Evolutionary conservation across 2,329 filamentous ascomycete species (phyloP).

Genomic region (Westerdykella aurantiaca): DNA sequence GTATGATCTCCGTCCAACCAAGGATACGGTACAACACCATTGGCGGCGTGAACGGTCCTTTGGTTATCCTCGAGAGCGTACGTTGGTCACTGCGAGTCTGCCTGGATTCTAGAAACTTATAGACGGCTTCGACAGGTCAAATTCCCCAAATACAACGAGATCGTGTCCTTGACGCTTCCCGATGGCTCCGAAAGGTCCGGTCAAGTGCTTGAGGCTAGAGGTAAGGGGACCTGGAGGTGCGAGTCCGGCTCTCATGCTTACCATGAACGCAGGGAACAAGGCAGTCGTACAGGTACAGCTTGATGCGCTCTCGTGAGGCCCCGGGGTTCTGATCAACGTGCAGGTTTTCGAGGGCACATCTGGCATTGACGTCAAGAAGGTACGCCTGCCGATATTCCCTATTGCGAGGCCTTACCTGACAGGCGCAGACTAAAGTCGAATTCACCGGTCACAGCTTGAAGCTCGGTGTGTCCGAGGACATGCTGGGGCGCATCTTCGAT

Average conservation of each 20-base stretch:
- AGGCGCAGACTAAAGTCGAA: slow-evolving; percentile 79
- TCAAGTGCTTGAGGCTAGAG: slow-evolving; percentile 95
- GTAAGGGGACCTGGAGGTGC: slow-evolving; percentile 46
- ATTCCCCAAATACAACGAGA: slow-evolving; percentile 96
- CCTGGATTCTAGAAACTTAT: slow-evolving; percentile 16
- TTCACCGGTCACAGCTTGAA: slow-evolving; percentile 97
- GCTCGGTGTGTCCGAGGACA: slow-evolving; percentile 98
- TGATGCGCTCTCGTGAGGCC: neutral
- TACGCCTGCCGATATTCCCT: slow-evolving; percentile 15
- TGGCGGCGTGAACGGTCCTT: slow-evolving; percentile 92
- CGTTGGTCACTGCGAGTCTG: slow-evolving; percentile 29
- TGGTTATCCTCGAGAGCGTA: slow-evolving; percentile 97
- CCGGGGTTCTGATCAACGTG: slow-evolving; percentile 19
- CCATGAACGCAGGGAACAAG: slow-evolving; percentile 62
- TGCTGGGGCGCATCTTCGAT: slow-evolving; percentile 98
- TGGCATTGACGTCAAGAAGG: slow-evolving; percentile 98
- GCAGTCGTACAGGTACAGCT: slow-evolving; percentile 81
- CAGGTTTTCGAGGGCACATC: slow-evolving; percentile 96
- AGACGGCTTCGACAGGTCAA: slow-evolving; percentile 63
- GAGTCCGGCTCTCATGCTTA: slow-evolving; percentile 12
- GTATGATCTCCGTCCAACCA: slow-evolving; percentile 57
- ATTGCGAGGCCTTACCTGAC: slow-evolving; percentile 17
- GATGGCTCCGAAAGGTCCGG: slow-evolving; percentile 92
- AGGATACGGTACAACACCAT: slow-evolving; percentile 96
- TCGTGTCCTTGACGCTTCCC: slow-evolving; percentile 89